Base-by-base conservation (phyloP, 1,284 basidiomycete genomes). In the Leccinum ponderosum region DNA sequence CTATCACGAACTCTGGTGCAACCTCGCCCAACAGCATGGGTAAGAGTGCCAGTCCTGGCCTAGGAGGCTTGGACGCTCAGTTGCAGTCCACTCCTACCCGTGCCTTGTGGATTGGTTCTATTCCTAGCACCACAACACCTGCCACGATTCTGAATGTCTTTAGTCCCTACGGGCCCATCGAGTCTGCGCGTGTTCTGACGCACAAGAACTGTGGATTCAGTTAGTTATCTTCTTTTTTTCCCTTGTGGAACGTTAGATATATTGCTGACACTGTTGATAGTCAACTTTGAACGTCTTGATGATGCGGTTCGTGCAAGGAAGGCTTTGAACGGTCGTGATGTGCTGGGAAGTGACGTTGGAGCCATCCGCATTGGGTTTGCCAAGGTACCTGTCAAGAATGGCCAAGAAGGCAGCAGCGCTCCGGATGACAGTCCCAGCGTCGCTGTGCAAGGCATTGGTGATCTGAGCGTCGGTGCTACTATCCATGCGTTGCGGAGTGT, bases 131-230 rank as follows among this genome's bases (percentile, higher is more conserved):
- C 1, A 97, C 95, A 5, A 97, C 94, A 4, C 93, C 95, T 11
- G 92, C 93, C 4, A 95, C 93, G 1, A 92, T 99, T 62, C 78
- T 98, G 55, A 93, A 90, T 68, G 90, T 93, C 22, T 99, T 99
- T 75, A 94, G 94, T 68, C 95, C 96, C 11, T 99, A 95, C 71
- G 97, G 97, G 0, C 92, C 96, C 1, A 97, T 99, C 65, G 97
- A 99, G 78, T 97, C 94, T 55, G 96, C 95, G 11, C 83, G 97
- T 57, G 95, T 98, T 7, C 80, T 99, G 68, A 95, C 94, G 3
- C 95, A 97, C 81, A 99, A 99, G 80, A 96, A 96, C 73, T 98
- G 93, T 74, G 95, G 94, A 52, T 95, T 95, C 79, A 93, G 90
- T 93, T 63, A 72, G 91, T 85, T 2, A 25, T 62, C 3, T 7